Conservation (phyloP, 495 filamentous ascomycete species). For the Talaromyces stipitatus region DNA sequence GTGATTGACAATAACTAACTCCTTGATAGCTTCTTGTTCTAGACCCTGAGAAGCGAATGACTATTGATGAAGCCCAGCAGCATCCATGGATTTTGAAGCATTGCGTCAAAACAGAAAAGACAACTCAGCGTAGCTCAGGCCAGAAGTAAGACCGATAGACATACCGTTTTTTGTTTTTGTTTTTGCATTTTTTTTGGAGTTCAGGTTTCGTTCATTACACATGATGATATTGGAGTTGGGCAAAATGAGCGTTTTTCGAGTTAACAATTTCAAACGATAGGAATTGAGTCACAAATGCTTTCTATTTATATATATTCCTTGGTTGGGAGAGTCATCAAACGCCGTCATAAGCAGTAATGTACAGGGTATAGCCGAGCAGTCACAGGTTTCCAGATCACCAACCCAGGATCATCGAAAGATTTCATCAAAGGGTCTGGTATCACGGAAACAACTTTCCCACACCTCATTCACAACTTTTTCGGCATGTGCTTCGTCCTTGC, state of each 20-base stretch:
- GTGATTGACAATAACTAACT: background rate
- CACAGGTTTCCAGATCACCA: background rate
- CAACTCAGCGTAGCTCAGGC: conserved; percentile 38
- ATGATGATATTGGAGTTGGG: background rate
- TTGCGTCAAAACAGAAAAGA: conserved; percentile 71
- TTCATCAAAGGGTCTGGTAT: conserved; percentile 93
- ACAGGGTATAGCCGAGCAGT: conserved; percentile 9
- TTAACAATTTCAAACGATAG: background rate
- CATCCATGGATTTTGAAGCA: conserved; percentile 99
- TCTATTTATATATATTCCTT: background rate
- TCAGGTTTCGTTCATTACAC: background rate
- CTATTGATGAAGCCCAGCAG: conserved; percentile 77
- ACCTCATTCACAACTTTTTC: conserved; percentile 87
- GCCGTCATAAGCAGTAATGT: conserved; percentile 5
- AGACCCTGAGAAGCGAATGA: conserved; percentile 87
- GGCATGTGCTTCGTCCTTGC: conserved; percentile 82
- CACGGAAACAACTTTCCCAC: conserved; percentile 92
- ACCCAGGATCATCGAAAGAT: conserved; percentile 67
- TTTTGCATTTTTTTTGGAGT: conserved; percentile 6
- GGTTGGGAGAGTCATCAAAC: background rate
- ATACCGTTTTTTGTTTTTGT: background rate
- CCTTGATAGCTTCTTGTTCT: conserved; percentile 71
- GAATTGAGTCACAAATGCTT: background rate
- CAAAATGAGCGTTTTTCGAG: background rate
- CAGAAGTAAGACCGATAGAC: background rate